Base-by-base conservation (phyloP, 768 basidiomycete species). In the Cubamyces lactineus region DNA sequence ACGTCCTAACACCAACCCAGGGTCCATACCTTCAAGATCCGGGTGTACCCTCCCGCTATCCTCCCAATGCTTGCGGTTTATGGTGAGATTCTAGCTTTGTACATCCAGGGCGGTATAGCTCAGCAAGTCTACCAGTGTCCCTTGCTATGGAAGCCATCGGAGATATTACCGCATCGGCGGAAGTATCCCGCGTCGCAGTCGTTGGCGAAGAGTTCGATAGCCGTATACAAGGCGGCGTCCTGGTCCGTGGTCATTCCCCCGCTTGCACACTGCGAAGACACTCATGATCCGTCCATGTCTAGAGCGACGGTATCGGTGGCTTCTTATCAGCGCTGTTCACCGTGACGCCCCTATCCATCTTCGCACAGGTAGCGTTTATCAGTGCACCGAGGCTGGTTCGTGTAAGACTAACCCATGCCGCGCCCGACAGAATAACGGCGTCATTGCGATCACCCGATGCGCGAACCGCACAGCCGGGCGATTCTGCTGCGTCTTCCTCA, bases 91-190 rank as follows among this genome's bases (percentile, higher is more conserved):
- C 15, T 54, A 24, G 21, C 6, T 13, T 52, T 16, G 12, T 26
- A 24, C 16, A 15, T 39, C 30, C 24, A 19, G n/a, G n/a, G n/a
- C n/a, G n/a, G n/a, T n/a, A n/a, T n/a, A n/a, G n/a, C n/a, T n/a
- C n/a, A n/a, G n/a, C n/a, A n/a, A n/a, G n/a, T n/a, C n/a, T n/a
- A n/a, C n/a, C 39, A 89, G 85, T 92, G 7, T 89, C 89, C 0
- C 71, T 86, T 0, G 84, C 87, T 0, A 89, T 94, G 87, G 92
- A 94, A 74, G 87, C 90, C 7, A 93, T 92, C 54, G 92, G 92
- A 3, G 92, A 94, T 67, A 85, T 91, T 66, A 90, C 91, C 1
- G 90, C 92, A 0, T 88, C 88, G 13, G 87, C 88, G 1, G 93
- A 95, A 72, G 89, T 91, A 13, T 93, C 91, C 2, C 84, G 85